Evolutionary conservation across 257 asterid genomes (phyloP).

Genomic region (Eucommia ulmoides): DNA sequence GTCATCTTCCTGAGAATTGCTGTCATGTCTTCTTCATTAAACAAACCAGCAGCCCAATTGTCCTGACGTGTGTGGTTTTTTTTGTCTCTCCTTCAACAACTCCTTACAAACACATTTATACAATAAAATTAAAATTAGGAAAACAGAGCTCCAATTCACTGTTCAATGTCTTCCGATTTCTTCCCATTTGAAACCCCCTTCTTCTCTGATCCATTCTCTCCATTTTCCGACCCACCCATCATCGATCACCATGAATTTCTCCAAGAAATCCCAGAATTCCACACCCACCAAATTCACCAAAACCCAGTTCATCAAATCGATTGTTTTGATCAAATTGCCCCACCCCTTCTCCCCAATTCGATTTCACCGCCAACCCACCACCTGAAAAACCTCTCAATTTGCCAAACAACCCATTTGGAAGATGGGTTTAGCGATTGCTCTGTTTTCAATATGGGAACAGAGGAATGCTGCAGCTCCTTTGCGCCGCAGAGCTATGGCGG

Average conservation of each 20-base stretch:
- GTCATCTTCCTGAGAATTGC: not conserved
- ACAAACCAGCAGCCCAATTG: not conserved
- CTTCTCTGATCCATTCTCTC: slow-evolving; percentile 45
- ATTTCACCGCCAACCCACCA: slow-evolving; percentile 54
- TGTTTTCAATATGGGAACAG: slow-evolving; percentile 32
- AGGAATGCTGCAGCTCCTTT: slow-evolving; percentile 32
- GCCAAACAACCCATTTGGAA: slow-evolving; percentile 3
- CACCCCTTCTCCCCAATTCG: slow-evolving; percentile 35
- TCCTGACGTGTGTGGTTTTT: not conserved
- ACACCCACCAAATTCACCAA: slow-evolving; percentile 1
- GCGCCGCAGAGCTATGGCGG: slow-evolving; percentile 19
- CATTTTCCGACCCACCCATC: slow-evolving; percentile 27
- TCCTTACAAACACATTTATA: not conserved
- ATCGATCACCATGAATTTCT: slow-evolving; percentile 18
- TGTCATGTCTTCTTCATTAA: not conserved
- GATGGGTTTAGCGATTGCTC: slow-evolving; percentile 15
- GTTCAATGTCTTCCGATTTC: slow-evolving; percentile 59
- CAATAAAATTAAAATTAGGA: not conserved
- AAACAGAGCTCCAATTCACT: not conserved
- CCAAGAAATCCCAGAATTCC: slow-evolving; percentile 18
- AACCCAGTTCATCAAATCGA: slow-evolving; percentile 11
- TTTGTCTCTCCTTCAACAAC: not conserved
- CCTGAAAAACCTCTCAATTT: slow-evolving; percentile 39
- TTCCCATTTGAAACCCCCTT: slow-evolving; percentile 37
- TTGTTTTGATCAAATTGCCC: slow-evolving; percentile 23